Percentiles rank a stretch among this genome's conserved stretches.
Evolutionary conservation across 2,329 filamentous ascomycete genomes (phyloP).

Genomic region (Camillea tinctor): DNA sequence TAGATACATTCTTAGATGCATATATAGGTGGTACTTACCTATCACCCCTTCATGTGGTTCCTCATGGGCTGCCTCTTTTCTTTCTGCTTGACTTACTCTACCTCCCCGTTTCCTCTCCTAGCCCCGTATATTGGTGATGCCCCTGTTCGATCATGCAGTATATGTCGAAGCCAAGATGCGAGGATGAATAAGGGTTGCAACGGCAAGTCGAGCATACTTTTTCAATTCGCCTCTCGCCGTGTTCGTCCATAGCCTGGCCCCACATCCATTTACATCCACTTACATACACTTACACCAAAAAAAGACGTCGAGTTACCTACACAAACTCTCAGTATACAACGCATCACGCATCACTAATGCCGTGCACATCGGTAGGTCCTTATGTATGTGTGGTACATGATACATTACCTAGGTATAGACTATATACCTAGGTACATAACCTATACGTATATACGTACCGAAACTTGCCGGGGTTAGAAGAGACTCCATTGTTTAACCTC

Average conservation of each 20-base stretch:
- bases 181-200: neutral
- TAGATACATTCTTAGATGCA: no score
- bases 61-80: neutral
- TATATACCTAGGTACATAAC: neutral
- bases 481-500: neutral
- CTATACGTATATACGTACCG: neutral
- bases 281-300: no score
- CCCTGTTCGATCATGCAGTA: neutral
- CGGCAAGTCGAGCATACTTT: neutral
- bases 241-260: neutral
- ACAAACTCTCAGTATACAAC: no score
- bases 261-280: no score
- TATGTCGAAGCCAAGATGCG: neutral
- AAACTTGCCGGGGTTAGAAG: neutral
- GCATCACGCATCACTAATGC: no score
- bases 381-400: no score
- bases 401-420: no score
- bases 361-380: no score
- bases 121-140: no score
- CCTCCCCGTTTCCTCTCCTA: no score
- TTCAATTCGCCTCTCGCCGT: neutral
- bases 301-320: neutral
- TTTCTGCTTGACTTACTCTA: neutral
- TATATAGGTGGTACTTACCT: no score
- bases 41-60: neutral